Base-by-base conservation (phyloP, 345 rosid genomes). In the Lepidium didymum region DNA sequence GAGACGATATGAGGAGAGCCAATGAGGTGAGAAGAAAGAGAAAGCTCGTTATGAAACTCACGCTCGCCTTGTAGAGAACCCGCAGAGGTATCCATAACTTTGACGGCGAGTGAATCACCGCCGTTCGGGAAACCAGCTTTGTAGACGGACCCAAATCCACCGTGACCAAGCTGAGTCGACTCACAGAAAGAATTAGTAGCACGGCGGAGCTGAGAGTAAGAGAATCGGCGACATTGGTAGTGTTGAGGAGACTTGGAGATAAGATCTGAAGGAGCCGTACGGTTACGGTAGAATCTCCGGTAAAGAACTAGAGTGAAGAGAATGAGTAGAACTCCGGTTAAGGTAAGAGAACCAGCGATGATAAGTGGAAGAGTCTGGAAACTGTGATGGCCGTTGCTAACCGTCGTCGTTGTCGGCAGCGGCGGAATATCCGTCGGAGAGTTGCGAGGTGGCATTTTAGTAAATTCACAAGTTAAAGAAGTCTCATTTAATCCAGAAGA, bases 131-230 rank as follows among this genome's bases (percentile, higher is more conserved):
- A 60, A 19, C 70, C 60, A 44, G 87, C 91, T 79, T 84, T 88
- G 62, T 84, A 84, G 34, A 88, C 91, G 0, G 85, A 75, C n/a
- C 99, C 97, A 51, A 89, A 94, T 10, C 99, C 99, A 0, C 99
- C 99, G 47, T 87, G 97, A 8, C 99, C 99, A 40, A 94, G 86
- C 25, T 84, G 91, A 69, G 82, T 85, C 13, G 96, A 78, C 29
- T 87, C 68, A 47, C 96, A 70, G 82, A 94, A 91, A 1, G 87
- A 85, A 62, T 78, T 66, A 3, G 98, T 88, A 14, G 97, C 86
- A 35, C 89, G 91, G 52, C 96, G 97, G 74, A 92, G 83, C 54
- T 80, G 64, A 34, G 88, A 50, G 82, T 82, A 92, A 13, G 98
- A 87, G 85, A 86, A 90, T 10, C 93, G 88, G 29, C 86, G 87